Conservation (phyloP, 768 basidiomycete genomes). For the Podaxis sp. region DNA sequence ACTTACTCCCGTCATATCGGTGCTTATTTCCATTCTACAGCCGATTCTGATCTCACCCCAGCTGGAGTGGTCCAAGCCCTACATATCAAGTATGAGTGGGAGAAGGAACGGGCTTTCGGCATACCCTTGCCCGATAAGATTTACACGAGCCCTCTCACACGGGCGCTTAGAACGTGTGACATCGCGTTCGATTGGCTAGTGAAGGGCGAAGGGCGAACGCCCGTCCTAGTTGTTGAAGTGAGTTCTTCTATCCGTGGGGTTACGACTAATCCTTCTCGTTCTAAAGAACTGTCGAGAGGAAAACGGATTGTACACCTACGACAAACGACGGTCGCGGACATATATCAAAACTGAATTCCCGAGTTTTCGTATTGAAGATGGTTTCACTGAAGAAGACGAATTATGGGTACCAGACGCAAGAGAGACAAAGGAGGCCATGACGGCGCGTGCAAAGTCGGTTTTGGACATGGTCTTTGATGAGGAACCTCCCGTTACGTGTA, state of each 20-base stretch:
- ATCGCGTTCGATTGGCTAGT: slow-evolving; percentile 44
- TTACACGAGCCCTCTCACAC: slow-evolving; percentile 60
- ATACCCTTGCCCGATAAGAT: slow-evolving; percentile 52
- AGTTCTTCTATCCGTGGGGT: background rate
- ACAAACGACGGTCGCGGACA: slow-evolving; percentile 48
- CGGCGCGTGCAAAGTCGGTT: slow-evolving; percentile 42
- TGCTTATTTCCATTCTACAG: slow-evolving; percentile 23
- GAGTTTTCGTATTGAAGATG: slow-evolving; percentile 47
- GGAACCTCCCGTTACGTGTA: slow-evolving; percentile 41
- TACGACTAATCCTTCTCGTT: background rate
- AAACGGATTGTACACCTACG: slow-evolving; percentile 67
- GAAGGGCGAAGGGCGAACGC: slow-evolving; percentile 18
- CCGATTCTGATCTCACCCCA: slow-evolving; percentile 62
- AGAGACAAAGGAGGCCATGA: slow-evolving; percentile 45
- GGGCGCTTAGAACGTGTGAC: slow-evolving; percentile 54
- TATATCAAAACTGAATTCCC: slow-evolving; percentile 49
- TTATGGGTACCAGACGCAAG: slow-evolving; percentile 53
- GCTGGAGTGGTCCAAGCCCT: slow-evolving; percentile 55
- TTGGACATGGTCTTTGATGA: slow-evolving; percentile 53
- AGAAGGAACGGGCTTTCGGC: slow-evolving; percentile 32
- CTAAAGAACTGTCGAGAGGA: slow-evolving; percentile 62
- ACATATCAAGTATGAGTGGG: slow-evolving; percentile 42
- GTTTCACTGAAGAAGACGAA: slow-evolving; percentile 59
- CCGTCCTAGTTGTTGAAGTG: slow-evolving; percentile 54
- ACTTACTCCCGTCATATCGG: background rate